A percentile compares a stretch with the other conserved stretches of the same genome.
phyloP scores from a whole-genome alignment of 164 flowering plant genomes.

The Aristolochia californica region DNA sequence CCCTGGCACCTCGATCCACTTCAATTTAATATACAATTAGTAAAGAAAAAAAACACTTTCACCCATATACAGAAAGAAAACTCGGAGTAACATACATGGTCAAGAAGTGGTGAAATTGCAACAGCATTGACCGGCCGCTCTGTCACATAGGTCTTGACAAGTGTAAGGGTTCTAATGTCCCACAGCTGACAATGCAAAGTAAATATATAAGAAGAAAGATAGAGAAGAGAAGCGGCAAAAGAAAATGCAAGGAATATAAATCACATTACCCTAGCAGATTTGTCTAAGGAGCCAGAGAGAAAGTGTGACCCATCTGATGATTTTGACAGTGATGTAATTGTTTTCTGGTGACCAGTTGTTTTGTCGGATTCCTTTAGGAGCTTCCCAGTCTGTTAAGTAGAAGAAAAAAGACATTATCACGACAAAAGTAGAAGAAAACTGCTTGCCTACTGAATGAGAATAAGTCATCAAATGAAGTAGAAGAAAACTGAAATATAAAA shows the following conservation, averaged over 20 bases:
- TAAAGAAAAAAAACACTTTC: neutral
- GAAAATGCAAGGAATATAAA: neutral
- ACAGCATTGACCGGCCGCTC: slow-evolving; percentile 95
- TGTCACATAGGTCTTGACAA: slow-evolving; percentile 79
- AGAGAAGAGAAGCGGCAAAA: neutral
- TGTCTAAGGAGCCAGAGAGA: slow-evolving; percentile 79
- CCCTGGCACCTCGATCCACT: too few relatives aligned
- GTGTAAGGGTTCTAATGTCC: slow-evolving; percentile 73
- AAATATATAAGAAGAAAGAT: neutral
- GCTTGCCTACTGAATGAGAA: too few relatives aligned
- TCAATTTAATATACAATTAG: neutral
- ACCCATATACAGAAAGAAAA: neutral
- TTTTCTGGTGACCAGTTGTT: slow-evolving; percentile 70
- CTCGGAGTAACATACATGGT: slow-evolving; percentile 44
- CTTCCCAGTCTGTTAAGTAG: slow-evolving; percentile 68
- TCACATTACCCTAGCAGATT: slow-evolving; percentile 68
- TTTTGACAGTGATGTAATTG: slow-evolving; percentile 66
- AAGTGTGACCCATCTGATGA: slow-evolving; percentile 79
- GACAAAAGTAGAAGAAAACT: neutral
- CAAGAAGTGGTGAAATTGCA: slow-evolving; percentile 85
- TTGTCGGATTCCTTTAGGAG: slow-evolving; percentile 64
- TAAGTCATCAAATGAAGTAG: too few relatives aligned
- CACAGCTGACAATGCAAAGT: slow-evolving; percentile 50
- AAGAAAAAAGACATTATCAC: neutral
- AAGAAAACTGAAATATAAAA: too few relatives aligned